phyloP scores from a whole-genome alignment of 2,329 filamentous ascomycete genomes.

The Colletotrichum nymphaeae region DNA sequence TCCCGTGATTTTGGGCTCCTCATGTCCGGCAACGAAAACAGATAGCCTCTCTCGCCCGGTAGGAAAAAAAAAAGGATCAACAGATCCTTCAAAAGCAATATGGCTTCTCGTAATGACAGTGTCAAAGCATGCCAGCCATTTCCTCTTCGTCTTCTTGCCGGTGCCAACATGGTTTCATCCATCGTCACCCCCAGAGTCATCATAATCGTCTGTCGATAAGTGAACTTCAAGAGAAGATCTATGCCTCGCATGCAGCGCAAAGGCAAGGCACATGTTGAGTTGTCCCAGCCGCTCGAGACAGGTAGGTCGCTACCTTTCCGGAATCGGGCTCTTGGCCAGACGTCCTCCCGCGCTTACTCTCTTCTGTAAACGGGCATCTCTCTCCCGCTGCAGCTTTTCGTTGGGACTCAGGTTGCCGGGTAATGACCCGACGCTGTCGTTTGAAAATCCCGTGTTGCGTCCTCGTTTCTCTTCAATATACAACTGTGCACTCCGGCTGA shows the following conservation, averaged over 20 bases:
- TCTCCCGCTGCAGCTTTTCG: conserved; percentile 69
- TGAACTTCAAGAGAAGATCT: conserved; percentile 7
- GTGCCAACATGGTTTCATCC: conserved; percentile 15
- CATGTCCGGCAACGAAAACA: neutral
- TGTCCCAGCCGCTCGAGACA: conserved; percentile 36
- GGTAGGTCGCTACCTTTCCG: conserved; percentile 65
- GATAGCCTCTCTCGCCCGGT: neutral
- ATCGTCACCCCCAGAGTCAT: conserved; percentile 20
- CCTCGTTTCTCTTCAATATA: conserved; percentile 85
- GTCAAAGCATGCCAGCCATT: conserved; percentile 16
- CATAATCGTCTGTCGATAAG: conserved; percentile 7
- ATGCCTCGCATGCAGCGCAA: conserved; percentile 25
- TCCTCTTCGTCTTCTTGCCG: neutral
- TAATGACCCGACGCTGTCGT: conserved; percentile 72
- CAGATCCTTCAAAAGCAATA: neutral
- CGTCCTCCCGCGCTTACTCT: conserved; percentile 81
- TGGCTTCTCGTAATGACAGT: conserved; percentile 22
- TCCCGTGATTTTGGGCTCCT: neutral
- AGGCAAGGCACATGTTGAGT: conserved; percentile 27
- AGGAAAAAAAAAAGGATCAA: neutral
- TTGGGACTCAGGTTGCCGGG: conserved; percentile 57
- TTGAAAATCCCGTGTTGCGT: conserved; percentile 57
- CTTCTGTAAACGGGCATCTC: conserved; percentile 79
- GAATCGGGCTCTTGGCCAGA: conserved; percentile 73
- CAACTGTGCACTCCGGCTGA: conserved; percentile 81